Percentiles rank a stretch among this genome's conserved stretches.
Evolutionary conservation across 257 asterid species (phyloP).

Genomic region (Eustoma russellianum): DNA sequence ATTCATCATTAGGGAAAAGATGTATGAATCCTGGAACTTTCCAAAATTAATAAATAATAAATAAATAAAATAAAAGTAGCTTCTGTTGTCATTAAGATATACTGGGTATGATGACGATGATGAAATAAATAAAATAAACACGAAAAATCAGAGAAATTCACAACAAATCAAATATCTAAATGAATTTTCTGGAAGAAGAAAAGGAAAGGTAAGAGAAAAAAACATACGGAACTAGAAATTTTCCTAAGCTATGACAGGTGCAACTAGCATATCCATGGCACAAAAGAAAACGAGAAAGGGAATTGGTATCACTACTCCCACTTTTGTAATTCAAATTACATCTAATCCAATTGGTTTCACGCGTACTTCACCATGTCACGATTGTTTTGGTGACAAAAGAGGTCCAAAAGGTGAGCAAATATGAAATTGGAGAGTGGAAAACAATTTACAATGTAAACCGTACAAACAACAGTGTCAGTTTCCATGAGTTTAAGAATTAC

Average conservation of each 20-base stretch:
- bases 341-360: too few species aligned
- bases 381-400: neutral
- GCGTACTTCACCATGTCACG: neutral
- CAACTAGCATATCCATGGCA: too few species aligned
- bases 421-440: too few species aligned
- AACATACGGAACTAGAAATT: neutral
- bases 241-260: too few species aligned
- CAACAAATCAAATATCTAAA: neutral
- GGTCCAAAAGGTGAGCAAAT: too few species aligned
- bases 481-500: neutral
- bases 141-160: neutral
- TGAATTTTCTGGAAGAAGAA: neutral
- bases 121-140: neutral
- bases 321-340: too few species aligned
- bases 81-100: too few species aligned
- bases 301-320: too few species aligned
- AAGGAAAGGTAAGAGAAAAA: neutral
- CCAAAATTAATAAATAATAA: neutral
- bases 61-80: neutral
- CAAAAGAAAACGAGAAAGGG: too few species aligned
- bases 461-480: neutral
- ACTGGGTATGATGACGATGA: too few species aligned
- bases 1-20: neutral
- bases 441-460: neutral
- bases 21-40: neutral